Evolutionary conservation across 2,329 filamentous ascomycete genomes (phyloP), one percentile per base, ranked within the genome.

Genomic region (Sclerotinia spermophila): DNA sequence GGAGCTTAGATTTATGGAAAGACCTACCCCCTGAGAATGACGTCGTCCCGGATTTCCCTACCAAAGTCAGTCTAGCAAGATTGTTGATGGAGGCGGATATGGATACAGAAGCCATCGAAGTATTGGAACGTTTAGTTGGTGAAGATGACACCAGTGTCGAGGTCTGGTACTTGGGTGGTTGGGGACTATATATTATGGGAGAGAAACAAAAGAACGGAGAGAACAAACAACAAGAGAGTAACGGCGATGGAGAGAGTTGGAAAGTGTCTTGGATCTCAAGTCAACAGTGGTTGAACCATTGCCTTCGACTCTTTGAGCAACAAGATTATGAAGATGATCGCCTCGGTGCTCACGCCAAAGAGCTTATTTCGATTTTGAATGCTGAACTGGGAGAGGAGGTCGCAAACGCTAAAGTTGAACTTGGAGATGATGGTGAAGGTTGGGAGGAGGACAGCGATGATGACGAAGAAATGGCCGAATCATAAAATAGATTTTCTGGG

Each of bases 61-160:
- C 92, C 24, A 86, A 94, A 67, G 92, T 99, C 74, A 94, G 90
- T 78, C 86, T 99, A 70, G 87, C 92, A 21, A 86, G 96, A 72
- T 83, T 99, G 74, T 83, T 99, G 64, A 94, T 99, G 86, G 96
- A 98, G 82, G 92, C 93, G 24, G 90, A 90, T 73, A 88, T 97
- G 88, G 91, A 96, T 80, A 86, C 91, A 66, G 91, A 95, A 73
- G 95, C 96, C 0, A 87, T 97, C 71, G 88, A 92, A 70, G 94
- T 98, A 4, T 83, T 97, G 68, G 93, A 97, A 79, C 85, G 93
- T 68, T 83, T 99, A 68, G 88, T 97, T 53, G 84, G 87, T 48
- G 96, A 99, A 79, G 95, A 99, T 75, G 96, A 99, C 79, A 87
- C 92, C 78, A 97, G 95, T 80, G 92, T 99, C 30, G 96, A 99